Conservation (phyloP, 768 basidiomycete genomes). For the Suillus weaverae region DNA sequence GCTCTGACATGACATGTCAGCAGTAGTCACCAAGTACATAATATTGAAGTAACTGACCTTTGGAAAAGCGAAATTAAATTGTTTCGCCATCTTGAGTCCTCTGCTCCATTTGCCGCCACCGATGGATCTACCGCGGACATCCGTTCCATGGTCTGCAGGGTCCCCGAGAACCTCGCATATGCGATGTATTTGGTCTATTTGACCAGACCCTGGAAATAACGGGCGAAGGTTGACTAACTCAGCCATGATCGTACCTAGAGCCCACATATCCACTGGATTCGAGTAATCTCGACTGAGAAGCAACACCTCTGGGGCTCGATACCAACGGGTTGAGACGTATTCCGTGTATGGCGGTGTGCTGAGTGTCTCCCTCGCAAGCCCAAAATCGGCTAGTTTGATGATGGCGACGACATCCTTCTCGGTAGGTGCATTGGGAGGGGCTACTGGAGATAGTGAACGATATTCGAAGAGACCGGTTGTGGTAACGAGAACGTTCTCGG, state of each 20-base stretch:
- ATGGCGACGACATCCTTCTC: constrained; percentile 96
- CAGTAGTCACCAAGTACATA: background rate
- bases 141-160: constrained; percentile 81
- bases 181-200: constrained; percentile 87
- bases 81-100: constrained; percentile 85
- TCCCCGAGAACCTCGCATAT: constrained; percentile 95
- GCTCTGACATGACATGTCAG: constrained; percentile 41
- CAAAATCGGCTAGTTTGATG: constrained; percentile 98
- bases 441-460: constrained; percentile 70
- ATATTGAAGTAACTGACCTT: constrained; percentile 56
- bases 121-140: constrained; percentile 61
- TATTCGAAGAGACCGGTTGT: constrained; percentile 96
- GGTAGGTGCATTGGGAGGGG: constrained; percentile 59
- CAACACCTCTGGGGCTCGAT: constrained; percentile 96
- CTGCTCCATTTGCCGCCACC: constrained; percentile 89
- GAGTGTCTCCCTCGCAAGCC: constrained; percentile 86
- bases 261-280: constrained; percentile 99
- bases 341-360: constrained; percentile 95
- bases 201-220: constrained; percentile 90
- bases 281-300: constrained; percentile 91
- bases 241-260: constrained; percentile 96
- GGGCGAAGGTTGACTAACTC: constrained; percentile 95
- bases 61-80: constrained; percentile 84
- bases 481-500: constrained; percentile 97
- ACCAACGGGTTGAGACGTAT: constrained; percentile 99